Percentiles rank a stretch among this genome's conserved stretches.
Conservation (phyloP, 192 early-diverging fungal genomes). For the Umbelopsis sp. region DNA sequence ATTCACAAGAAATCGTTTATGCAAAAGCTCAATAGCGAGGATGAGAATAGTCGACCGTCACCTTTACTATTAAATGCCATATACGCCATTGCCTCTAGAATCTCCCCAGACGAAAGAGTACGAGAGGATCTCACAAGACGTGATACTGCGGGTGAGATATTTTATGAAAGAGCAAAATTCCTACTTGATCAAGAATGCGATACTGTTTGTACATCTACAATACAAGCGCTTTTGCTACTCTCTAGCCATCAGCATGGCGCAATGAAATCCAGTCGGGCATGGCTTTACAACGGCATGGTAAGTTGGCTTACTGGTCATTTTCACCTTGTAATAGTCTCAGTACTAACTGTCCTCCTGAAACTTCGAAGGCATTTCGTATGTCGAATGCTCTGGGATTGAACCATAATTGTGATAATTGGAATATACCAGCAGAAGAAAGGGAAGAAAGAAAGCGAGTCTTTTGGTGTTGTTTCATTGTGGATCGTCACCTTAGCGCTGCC, state of each 20-base stretch:
- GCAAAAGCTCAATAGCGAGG: constrained; percentile 1
- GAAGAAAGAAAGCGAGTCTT: constrained; percentile 70
- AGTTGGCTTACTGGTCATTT: neutral
- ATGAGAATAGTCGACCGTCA: constrained; percentile 22
- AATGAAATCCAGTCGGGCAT: constrained; percentile 64
- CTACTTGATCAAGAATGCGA: constrained; percentile 72
- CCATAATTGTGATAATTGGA: constrained; percentile 63
- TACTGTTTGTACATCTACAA: constrained; percentile 54
- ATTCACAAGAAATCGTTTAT: constrained; percentile 65
- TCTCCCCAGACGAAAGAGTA: constrained; percentile 43
- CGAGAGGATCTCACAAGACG: constrained; percentile 43
- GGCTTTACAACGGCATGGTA: constrained; percentile 75
- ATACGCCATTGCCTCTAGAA: constrained; percentile 49
- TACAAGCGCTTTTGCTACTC: constrained; percentile 69
- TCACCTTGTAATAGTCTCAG: neutral
- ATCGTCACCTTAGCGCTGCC: constrained; percentile 64
- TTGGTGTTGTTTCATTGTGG: constrained; percentile 76
- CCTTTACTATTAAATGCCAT: constrained; percentile 54
- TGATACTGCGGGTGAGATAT: constrained; percentile 52
- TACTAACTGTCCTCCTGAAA: neutral
- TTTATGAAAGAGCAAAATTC: constrained; percentile 69
- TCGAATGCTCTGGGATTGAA: constrained; percentile 81
- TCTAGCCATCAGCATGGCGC: constrained; percentile 68
- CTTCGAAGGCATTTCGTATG: constrained; percentile 61
- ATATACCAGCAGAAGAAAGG: constrained; percentile 51